Conservation (phyloP, 768 basidiomycete species). For the Favolaschia claudopus region DNA sequence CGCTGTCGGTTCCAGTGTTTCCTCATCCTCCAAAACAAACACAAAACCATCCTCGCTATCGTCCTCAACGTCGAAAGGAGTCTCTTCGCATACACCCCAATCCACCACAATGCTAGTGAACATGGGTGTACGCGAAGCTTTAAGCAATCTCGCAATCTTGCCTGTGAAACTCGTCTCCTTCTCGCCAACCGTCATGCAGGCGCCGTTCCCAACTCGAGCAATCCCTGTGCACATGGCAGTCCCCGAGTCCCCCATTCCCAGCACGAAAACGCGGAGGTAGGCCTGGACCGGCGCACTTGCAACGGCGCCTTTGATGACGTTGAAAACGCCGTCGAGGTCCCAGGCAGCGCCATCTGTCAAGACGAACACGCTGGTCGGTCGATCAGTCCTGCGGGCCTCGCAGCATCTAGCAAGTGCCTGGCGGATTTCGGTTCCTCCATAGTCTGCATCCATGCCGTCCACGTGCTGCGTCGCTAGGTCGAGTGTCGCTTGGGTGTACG, state of each 20-base stretch:
- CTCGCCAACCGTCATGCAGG: slow-evolving; percentile 44
- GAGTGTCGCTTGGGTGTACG: slow-evolving; percentile 34
- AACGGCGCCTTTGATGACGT: slow-evolving; percentile 29
- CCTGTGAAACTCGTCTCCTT: slow-evolving; percentile 42
- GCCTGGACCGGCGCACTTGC: slow-evolving; percentile 26
- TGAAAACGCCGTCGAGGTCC: slow-evolving; percentile 17
- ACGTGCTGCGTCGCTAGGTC: slow-evolving; percentile 34
- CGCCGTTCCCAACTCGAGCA: slow-evolving; percentile 51
- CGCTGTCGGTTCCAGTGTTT: background rate
- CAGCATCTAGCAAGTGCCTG: slow-evolving; percentile 42
- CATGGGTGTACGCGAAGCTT: slow-evolving; percentile 45
- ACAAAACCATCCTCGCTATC: no score
- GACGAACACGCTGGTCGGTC: slow-evolving; percentile 51
- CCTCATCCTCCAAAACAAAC: no score
- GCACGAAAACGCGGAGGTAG: slow-evolving; percentile 50
- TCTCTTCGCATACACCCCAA: slow-evolving; percentile 34
- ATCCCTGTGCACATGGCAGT: slow-evolving; percentile 49
- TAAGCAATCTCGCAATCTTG: slow-evolving; percentile 50
- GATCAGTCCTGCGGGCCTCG: slow-evolving; percentile 31
- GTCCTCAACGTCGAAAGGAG: background rate
- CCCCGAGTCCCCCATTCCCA: slow-evolving; percentile 52
- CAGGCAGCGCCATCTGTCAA: slow-evolving; percentile 52
- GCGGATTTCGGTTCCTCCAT: slow-evolving; percentile 50
- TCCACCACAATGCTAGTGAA: slow-evolving; percentile 46
- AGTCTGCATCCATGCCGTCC: slow-evolving; percentile 42